These are phyloP conservation scores for Theileria annulata DNA, from an alignment of 169 alveolate species.

Conservation along the genomic window DNA sequence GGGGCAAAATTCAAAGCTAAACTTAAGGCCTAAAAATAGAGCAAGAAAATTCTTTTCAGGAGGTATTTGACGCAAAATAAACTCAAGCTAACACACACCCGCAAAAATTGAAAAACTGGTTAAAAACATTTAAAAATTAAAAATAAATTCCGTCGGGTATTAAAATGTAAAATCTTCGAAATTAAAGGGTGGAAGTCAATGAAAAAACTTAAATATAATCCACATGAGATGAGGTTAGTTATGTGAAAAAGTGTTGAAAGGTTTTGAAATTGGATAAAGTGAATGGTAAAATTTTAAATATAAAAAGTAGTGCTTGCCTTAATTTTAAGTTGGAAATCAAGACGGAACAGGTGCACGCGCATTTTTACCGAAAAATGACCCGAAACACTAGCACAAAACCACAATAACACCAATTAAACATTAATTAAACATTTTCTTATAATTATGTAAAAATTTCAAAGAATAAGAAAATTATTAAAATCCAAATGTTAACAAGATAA, in stretches of 20 bases:
- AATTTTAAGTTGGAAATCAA: not conserved
- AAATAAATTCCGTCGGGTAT: not conserved
- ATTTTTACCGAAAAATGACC: not conserved
- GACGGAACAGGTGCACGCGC: slow-evolving; percentile 23
- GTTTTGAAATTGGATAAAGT: no score
- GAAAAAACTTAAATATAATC: no score
- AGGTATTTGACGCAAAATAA: not conserved
- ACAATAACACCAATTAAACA: not conserved
- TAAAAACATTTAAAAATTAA: slow-evolving; percentile 2
- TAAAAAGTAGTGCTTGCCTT: slow-evolving; percentile 21
- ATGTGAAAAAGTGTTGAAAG: no score
- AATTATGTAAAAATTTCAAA: not conserved
- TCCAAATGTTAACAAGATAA: no score
- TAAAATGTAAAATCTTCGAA: not conserved
- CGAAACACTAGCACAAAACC: not conserved
- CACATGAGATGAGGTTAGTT: not conserved
- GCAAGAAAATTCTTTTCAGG: not conserved
- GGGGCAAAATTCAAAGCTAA: not conserved
- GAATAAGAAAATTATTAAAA: no score
- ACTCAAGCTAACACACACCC: not conserved
- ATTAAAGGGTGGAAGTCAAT: not conserved
- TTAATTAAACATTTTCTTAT: not conserved
- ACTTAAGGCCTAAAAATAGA: no score
- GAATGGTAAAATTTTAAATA: no score
- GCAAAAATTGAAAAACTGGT: not conserved